Evolutionary conservation across 1,284 basidiomycete species (phyloP), one percentile per base, ranked within the genome.

Genomic region (Melampsora americana): DNA sequence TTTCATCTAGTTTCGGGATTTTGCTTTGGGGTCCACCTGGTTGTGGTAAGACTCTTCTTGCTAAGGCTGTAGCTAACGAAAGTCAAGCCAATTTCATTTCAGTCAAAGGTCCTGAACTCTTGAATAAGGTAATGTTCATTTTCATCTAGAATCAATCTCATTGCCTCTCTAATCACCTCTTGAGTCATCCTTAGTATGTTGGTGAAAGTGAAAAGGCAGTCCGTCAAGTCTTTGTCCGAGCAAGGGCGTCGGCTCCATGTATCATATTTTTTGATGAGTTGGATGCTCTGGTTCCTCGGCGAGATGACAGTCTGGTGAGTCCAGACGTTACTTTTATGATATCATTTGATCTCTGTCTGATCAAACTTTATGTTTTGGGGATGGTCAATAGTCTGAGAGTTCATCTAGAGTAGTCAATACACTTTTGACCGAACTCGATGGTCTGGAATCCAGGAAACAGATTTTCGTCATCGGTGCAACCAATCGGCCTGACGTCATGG

Each of bases 11-110:
- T 0, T 91, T 92, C 82, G 95, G 95, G 2, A 95, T 98, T 0
- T 85, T 98, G 26, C 85, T 98, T n/a, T 99, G 95, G 95, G 95
- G 95, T 20, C 95, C 95, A 11, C 95, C 95, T 0, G 95, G 95
- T 4, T 98, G 95, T 82, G 95, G 95, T 12, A 98, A 98, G 84
- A 99, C 95, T 0, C 82, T 98, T 26, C 85, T 98, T 7, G 95
- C 95, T 0, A 98, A 97, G 83, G 95, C 95, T 0, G 95, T 98
- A 1, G 95, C 95, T 11, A 97, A 94, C 83, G 95, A 97, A 84
- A 91, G 89, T 71, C 86, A 88, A 77, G 95, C 95, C 30, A 98
- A 95, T 84, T 98, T 98, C 80, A 97, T 99, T 81, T 93, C 91
- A 80, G 92, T 99, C 75, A 99, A 98, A 81, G 96, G 95, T 0